Evolutionary conservation across 352 stramenopile genomes (phyloP), one percentile per base, ranked within the genome.

Genomic region (Bremia lactucae): DNA sequence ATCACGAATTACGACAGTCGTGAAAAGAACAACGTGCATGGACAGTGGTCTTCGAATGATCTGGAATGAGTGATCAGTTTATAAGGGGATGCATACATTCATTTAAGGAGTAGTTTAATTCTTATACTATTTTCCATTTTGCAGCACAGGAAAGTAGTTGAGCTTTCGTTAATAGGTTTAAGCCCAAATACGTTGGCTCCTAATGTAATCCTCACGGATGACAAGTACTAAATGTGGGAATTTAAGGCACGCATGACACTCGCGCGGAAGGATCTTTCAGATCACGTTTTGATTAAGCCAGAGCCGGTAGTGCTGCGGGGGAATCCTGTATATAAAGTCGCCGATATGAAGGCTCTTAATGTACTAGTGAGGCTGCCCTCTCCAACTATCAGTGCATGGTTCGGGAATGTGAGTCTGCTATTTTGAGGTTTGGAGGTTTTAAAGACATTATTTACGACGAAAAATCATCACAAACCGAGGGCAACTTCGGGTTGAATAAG

Each of bases 181-280:
- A 28, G 6, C 24, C 6, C 24, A 28, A 28, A 28, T 10, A 28
- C 24, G 24, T 10, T 10, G 42, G n/a, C 41, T 72, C 45, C 46
- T 6, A 28, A 28, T 10, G 24, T 10, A 10, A 28, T 28, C 10
- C 24, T 28, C 24, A 28, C 24, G 24, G 24, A 28, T 10, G 24
- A 28, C 24, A 28, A 28, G 6, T 28, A 28, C 10, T 28, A 10
- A 6, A 28, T 28, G 6, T 28, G 6, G 24, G 10, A 28, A 10
- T 28, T 28, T 28, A 28, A 28, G 6, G 24, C 24, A 6, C 24
- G 10, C 6, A 28, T 28, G 24, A 28, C 24, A 10, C 24, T 28
- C 6, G 6, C 10, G 6, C 6, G 24, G 24, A 28, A 28, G 24
- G 24, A 10, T 10, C 10, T 28, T 6, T 10, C 10, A 10, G 24